A percentile compares a stretch with the other conserved stretches of the same genome.
phyloP scores from a whole-genome alignment of 305 asterid genomes.

The Coffea humblotiana region DNA sequence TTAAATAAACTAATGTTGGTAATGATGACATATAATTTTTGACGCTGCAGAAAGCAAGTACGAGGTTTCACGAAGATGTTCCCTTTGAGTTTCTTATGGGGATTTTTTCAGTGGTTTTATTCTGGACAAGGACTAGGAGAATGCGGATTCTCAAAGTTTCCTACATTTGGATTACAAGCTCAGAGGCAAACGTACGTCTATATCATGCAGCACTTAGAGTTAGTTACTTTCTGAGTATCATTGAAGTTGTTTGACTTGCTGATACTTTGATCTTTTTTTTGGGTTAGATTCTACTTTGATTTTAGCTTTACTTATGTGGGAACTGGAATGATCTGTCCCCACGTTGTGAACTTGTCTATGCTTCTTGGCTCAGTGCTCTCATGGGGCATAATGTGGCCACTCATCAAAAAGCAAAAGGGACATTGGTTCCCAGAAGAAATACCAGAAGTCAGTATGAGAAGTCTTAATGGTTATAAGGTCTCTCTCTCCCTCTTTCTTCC shows the following conservation, averaged over 20 bases:
- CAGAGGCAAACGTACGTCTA: conserved; percentile 59
- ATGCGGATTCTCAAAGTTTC: conserved; percentile 45
- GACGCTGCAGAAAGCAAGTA: conserved; percentile 22
- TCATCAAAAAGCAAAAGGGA: conserved; percentile 53
- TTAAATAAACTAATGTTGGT: background rate
- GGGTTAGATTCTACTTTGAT: conserved; percentile 72
- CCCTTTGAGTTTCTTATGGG: conserved; percentile 19
- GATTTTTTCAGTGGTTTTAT: conserved; percentile 18
- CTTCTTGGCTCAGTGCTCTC: conserved; percentile 77
- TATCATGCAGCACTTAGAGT: background rate
- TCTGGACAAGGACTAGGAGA: background rate
- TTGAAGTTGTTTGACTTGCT: background rate
- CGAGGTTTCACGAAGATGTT: conserved; percentile 12
- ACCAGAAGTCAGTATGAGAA: conserved; percentile 69
- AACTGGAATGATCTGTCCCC: conserved; percentile 89
- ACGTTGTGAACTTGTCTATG: conserved; percentile 69
- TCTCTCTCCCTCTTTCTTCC: background rate
- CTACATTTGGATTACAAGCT: conserved; percentile 80
- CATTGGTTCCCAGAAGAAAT: conserved; percentile 66
- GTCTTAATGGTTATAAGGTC: conserved; percentile 86
- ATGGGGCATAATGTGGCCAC: conserved; percentile 85
- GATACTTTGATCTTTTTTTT: background rate
- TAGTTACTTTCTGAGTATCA: background rate
- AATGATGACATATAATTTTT: conserved; percentile 1
- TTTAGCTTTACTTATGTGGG: conserved; percentile 85